A percentile compares a stretch with the other conserved stretches of the same genome.
These are phyloP conservation scores for Cutaneotrichosporon cavernicola DNA, from an alignment of 1,284 basidiomycete species.

Conservation along the genomic window DNA sequence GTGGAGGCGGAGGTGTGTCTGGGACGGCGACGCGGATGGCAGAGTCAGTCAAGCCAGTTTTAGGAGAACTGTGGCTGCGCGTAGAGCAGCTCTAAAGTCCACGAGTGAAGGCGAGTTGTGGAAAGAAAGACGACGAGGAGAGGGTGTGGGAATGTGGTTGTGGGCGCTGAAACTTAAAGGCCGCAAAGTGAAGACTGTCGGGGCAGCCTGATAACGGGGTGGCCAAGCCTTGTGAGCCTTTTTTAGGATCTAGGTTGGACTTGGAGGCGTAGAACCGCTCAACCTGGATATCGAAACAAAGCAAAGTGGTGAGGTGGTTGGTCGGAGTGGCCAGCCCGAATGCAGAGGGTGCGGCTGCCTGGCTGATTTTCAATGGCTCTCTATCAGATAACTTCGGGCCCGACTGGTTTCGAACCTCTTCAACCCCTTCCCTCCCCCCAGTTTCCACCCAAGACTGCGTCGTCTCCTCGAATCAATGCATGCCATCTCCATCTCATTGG, in stretches of 20 bases:
- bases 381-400: constrained; percentile 10
- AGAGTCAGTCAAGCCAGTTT: not conserved
- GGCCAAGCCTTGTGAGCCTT: constrained; percentile 1
- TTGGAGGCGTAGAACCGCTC: not conserved
- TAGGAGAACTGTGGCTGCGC: not conserved
- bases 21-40: not conserved
- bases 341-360: not conserved
- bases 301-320: not conserved
- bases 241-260: constrained; percentile 6
- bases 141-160: not conserved
- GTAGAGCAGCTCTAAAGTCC: not conserved
- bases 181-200: constrained; percentile 1
- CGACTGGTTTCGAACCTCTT: constrained; percentile 1
- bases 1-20: not conserved
- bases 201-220: constrained; percentile 14
- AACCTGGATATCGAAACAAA: not conserved
- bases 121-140: not conserved
- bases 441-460: no score
- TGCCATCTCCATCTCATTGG: no score
- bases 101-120: not conserved
- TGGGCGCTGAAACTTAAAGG: constrained; percentile 5
- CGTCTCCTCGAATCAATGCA: no score
- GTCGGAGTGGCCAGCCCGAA: constrained; percentile 9
- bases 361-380: constrained; percentile 1
- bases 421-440: not conserved